Evolutionary conservation across 2,329 filamentous ascomycete species (phyloP).

Genomic region (Trichocomaceae sp.): DNA sequence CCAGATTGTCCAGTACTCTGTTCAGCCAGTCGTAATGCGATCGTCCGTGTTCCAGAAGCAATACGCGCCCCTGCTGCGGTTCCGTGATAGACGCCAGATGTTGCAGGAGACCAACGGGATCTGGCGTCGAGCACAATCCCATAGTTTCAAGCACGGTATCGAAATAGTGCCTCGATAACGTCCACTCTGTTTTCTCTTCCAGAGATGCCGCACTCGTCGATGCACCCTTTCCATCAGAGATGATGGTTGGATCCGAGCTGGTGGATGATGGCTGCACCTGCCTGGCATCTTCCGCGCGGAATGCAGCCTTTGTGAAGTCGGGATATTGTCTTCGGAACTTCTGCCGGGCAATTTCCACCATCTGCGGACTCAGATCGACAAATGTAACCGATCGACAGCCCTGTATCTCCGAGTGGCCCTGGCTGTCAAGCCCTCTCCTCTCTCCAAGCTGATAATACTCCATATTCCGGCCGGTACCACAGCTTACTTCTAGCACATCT

Average conservation of each 20-base stretch:
- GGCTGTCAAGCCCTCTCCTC: constrained; percentile 24
- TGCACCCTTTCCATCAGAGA: no score
- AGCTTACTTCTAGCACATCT: constrained; percentile 45
- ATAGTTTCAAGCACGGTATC: constrained; percentile 47
- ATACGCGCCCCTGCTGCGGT: constrained; percentile 35
- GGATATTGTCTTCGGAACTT: constrained; percentile 38
- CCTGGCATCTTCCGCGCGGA: constrained; percentile 32
- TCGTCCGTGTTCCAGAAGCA: constrained; percentile 46
- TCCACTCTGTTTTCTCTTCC: neutral
- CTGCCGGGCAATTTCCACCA: constrained; percentile 40
- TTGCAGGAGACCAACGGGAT: constrained; percentile 36
- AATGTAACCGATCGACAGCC: constrained; percentile 41
- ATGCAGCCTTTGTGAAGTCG: constrained; percentile 25
- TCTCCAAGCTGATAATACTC: constrained; percentile 40
- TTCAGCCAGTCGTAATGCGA: constrained; percentile 44
- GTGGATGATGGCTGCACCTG: constrained; percentile 19
- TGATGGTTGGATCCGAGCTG: neutral
- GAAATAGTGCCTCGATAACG: constrained; percentile 23
- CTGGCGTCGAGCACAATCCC: constrained; percentile 44
- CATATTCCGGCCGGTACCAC: constrained; percentile 45
- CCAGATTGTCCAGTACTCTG: constrained; percentile 41
- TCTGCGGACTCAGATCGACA: constrained; percentile 43
- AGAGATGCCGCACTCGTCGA: no score
- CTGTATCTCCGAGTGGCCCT: constrained; percentile 24
- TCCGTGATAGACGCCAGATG: constrained; percentile 37